Percentiles rank a stretch among this genome's conserved stretches.
phyloP scores from a whole-genome alignment of 306 rosid genomes.

The Prosopis cineraria region DNA sequence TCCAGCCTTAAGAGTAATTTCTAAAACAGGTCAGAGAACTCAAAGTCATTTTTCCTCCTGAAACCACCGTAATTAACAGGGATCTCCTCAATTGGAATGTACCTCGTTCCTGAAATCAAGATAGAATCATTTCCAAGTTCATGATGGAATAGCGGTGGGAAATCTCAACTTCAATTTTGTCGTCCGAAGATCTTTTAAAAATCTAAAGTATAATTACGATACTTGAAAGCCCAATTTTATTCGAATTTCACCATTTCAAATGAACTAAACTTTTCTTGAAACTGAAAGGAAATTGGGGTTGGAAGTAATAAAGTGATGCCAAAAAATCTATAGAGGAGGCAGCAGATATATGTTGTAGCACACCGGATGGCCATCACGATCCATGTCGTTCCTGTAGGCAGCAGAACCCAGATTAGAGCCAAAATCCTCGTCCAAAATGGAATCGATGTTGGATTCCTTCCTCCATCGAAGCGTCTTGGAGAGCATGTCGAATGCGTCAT shows the following conservation, averaged over 20 bases:
- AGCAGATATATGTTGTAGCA: constrained; percentile 57
- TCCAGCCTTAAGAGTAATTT: constrained; percentile 48
- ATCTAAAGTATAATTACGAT: background rate
- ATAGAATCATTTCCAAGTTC: background rate
- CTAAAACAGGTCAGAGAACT: constrained; percentile 44
- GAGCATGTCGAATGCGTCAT: constrained; percentile 55
- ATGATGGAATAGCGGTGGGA: background rate
- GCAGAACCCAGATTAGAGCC: constrained; percentile 37
- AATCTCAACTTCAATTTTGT: background rate
- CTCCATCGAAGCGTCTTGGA: constrained; percentile 57
- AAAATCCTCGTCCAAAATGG: constrained; percentile 37
- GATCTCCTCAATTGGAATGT: constrained; percentile 54
- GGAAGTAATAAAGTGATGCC: background rate
- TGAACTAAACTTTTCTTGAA: background rate
- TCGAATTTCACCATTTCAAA: background rate
- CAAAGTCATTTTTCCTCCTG: constrained; percentile 50
- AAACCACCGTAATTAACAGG: constrained; percentile 55
- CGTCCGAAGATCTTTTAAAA: background rate
- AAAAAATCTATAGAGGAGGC: no score
- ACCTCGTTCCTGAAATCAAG: constrained; percentile 33
- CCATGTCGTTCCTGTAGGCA: constrained; percentile 44
- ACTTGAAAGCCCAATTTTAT: background rate
- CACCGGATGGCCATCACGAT: constrained; percentile 52
- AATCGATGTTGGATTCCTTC: constrained; percentile 49
- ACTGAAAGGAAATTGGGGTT: background rate